Percentiles rank a stretch among this genome's conserved stretches.
Evolutionary conservation across 768 basidiomycete species (phyloP).

Genomic region (Mycena rebaudengoi): DNA sequence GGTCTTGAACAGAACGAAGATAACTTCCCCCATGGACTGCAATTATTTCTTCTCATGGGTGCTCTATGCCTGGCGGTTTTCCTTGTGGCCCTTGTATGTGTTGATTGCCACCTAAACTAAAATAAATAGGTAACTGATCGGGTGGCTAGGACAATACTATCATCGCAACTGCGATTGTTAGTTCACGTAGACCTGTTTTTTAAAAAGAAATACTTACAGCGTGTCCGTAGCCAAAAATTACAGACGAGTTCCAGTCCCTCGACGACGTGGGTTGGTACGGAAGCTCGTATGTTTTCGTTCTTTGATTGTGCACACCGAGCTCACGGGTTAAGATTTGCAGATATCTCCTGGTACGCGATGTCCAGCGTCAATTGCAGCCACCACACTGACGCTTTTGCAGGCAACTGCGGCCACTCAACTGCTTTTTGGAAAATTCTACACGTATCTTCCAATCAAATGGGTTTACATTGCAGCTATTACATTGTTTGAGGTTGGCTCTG

Average conservation of each 20-base stretch:
- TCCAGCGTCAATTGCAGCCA: too few species aligned
- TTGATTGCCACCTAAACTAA: not conserved
- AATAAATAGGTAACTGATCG: too few species aligned
- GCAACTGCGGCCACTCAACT: conserved; percentile 30
- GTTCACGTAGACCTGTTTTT: too few species aligned
- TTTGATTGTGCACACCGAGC: too few species aligned
- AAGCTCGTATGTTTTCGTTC: not conserved
- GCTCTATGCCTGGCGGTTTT: too few species aligned
- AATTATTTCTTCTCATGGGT: too few species aligned
- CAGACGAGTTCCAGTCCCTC: conserved; percentile 39
- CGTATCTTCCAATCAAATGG: conserved; percentile 30
- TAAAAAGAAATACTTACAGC: too few species aligned
- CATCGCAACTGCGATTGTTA: conserved; percentile 30
- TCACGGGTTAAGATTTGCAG: too few species aligned
- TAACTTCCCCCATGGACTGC: conserved; percentile 11
- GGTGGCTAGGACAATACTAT: conserved; percentile 18
- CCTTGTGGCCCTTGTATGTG: conserved; percentile 2
- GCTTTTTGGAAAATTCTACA: conserved; percentile 32
- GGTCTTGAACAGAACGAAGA: not conserved
- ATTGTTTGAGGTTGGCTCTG: conserved; percentile 55
- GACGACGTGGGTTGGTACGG: conserved; percentile 32
- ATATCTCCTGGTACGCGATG: too few species aligned
- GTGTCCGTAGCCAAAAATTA: conserved; percentile 41
- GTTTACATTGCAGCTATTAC: conserved; percentile 28
- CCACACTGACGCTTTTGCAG: conserved; percentile 5